Percentiles rank a stretch among this genome's conserved stretches.
Conservation (phyloP, 2,329 filamentous ascomycete species). For the Curvularia lunata region DNA sequence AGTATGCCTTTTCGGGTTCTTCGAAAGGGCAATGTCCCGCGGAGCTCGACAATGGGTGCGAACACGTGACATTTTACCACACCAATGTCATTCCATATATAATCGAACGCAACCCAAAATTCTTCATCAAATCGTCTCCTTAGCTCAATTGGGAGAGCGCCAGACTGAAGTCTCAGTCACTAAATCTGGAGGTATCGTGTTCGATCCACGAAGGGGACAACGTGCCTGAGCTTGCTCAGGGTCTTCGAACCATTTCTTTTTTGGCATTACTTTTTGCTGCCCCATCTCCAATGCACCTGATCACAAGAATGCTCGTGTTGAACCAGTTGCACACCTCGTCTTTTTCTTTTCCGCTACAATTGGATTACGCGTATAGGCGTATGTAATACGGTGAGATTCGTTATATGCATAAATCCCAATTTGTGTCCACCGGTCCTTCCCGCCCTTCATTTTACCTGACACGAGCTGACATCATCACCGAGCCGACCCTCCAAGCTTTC, state of each 20-base stretch:
- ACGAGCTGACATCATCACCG: neutral
- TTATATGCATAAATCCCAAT: neutral
- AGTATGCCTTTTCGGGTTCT: no score
- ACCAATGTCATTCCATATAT: neutral
- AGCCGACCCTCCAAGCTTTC: neutral
- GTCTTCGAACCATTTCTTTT: constrained; percentile 23
- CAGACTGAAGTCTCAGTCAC: constrained; percentile 42
- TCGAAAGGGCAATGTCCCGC: no score
- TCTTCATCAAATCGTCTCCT: constrained; percentile 26
- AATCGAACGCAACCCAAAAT: fast-evolving
- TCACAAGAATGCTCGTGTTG: neutral
- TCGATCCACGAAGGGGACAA: constrained; percentile 42
- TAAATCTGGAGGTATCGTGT: no score
- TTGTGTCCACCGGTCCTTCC: neutral
- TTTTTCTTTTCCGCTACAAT: neutral
- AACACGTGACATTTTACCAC: no score
- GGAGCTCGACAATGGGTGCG: no score
- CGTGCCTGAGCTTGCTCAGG: constrained; percentile 21
- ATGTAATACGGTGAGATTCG: neutral
- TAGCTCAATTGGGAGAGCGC: constrained; percentile 44
- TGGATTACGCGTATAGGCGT: neutral
- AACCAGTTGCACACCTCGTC: neutral
- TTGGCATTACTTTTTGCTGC: neutral
- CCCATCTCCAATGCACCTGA: neutral
- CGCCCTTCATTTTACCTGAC: neutral